Evolutionary conservation across 176 grass and related monocot genomes (phyloP).

Genomic region (Sorghum bicolor): Sorghum_bicolor_NCBIv3 NC_012877.2:1045001-1045500

Average conservation of each 20-base stretch:
- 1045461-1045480: not conserved
- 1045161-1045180: constrained; percentile 88
- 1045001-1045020: constrained; percentile 64
- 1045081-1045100: constrained; percentile 53
- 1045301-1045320: constrained; percentile 64
- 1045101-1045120: constrained; percentile 91
- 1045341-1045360: not conserved
- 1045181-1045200: constrained; percentile 85
- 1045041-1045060: not conserved
- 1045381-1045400: not conserved
- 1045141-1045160: constrained; percentile 88
- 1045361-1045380: not conserved
- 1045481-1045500: not conserved
- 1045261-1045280: constrained; percentile 92
- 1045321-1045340: not conserved
- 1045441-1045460: not conserved
- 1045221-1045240: constrained; percentile 93
- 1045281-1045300: constrained; percentile 88
- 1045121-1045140: constrained; percentile 98
- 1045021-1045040: constrained; percentile 42
- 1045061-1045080: not conserved
- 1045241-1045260: constrained; percentile 93
- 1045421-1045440: not conserved
- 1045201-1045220: constrained; percentile 76
- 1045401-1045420: not conserved